Conservation (phyloP, 1,284 basidiomycete species). For the Phlebopus sp. region DNA sequence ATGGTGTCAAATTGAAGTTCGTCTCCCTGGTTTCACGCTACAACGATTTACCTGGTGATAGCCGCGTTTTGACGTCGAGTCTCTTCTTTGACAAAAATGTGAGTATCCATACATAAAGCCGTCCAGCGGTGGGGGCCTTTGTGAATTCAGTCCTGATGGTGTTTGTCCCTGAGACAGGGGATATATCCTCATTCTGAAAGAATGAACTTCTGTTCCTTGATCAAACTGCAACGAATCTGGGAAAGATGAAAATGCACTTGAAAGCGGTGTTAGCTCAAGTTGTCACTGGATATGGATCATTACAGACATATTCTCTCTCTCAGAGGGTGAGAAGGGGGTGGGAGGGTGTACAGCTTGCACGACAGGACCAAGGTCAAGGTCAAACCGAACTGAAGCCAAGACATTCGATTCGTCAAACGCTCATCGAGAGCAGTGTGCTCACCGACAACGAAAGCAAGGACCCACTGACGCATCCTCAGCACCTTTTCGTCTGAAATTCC, state of each 20-base stretch:
- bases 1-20: constrained; percentile 10
- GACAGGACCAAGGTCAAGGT: constrained; percentile 84
- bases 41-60: constrained; percentile 71
- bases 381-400: constrained; percentile 69
- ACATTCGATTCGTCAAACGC: constrained; percentile 1
- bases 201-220: constrained; percentile 70
- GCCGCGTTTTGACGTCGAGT: constrained; percentile 71
- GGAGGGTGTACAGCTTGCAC: constrained; percentile 72
- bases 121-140: constrained; percentile 45
- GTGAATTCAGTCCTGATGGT: constrained; percentile 26
- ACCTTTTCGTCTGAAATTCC: constrained; percentile 48
- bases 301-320: constrained; percentile 83
- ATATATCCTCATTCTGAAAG: constrained; percentile 64
- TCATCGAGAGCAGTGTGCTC: constrained; percentile 17
- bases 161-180: constrained; percentile 22
- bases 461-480: constrained; percentile 66
- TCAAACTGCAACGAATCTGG: constrained; percentile 87
- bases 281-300: constrained; percentile 2
- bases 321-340: constrained; percentile 58
- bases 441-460: constrained; percentile 78
- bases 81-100: constrained; percentile 74
- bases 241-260: constrained; percentile 90
- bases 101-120: constrained; percentile 84
- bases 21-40: neutral
- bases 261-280: constrained; percentile 14